Evolutionary conservation across 495 filamentous ascomycete genomes (phyloP), one percentile per base, ranked within the genome.

Genomic region (Penicillium egyptiacum): DNA sequence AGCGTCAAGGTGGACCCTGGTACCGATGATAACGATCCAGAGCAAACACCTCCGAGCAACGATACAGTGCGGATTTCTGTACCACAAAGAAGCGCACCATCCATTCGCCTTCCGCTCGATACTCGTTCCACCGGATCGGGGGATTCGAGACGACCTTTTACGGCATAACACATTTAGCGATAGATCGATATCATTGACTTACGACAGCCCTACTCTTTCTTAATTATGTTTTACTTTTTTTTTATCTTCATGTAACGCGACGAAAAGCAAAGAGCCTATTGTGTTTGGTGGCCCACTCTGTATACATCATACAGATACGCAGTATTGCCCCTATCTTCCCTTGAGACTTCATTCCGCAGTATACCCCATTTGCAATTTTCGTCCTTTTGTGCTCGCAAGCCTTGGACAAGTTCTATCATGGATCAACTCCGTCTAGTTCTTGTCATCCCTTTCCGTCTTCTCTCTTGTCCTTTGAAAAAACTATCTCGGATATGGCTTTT

Each of bases 1-100:
- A 82, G 70, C 46, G 68, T 83, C 33, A 68, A 75, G 47, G 79
- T 85, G 20, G 66, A 77, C 9, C 81, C 83, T 3, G 75, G 82
- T 43, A 69, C 75, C 10, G 78, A 70, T 16, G 63, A 58, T 14
- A 56, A 65, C 35, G 43, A 57, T 51, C 62, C 58, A 3, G 41
- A 58, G 26, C 53, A 49, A 10, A 56, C 48, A 23, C 67, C 64
- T 1, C 56, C 56, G 1, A 57, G 56, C 40, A 73, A 74, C 47
- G 67, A 63, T 16, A 76, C 73, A 5, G 66, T 66, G 8, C 59
- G 53, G 7, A 66, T 69, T 33, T 50, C 58, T 10, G 28, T 57
- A 10, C 47, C 58, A 20, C 57, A 40, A 33, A 40, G 35, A 35
- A 48, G 19, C 2, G 19, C 49, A 35, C 47, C 47, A n/a, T n/a